Evolutionary conservation across 176 grass and related monocot genomes (phyloP), one percentile per base, ranked within the genome.

Genomic region (Avena eriantha): DNA sequence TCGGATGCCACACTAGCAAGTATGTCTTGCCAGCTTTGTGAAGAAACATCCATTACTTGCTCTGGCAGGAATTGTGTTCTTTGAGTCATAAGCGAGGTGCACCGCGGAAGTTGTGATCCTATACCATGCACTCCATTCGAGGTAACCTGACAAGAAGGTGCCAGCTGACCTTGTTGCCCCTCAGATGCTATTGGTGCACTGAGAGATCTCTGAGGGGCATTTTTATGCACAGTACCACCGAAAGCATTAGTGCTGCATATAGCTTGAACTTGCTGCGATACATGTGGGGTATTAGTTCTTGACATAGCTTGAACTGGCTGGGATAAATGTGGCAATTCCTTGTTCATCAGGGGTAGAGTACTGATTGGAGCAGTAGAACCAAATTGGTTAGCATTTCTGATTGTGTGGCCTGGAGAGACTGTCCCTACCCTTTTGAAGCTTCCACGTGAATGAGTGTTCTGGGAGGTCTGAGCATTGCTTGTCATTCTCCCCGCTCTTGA

Each of bases 21-120:
- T 84, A 99, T 89, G 87, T 97, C 97, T 87, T 86, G 55, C 97
- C 97, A 94, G 89, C 94, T 97, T 87, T 90, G 89, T 18, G 87
- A 60, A 73, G 53, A 54, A 90, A 94, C 73, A 91, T 99, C 90
- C 24, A 67, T 51, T 65, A 75, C 50, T 80, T 74, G 67, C 36
- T 80, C 59, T 35, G 31, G 39, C 39, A 78, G 43, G 61, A 19
- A 77, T 53, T 80, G 81, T 85, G 86, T 76, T 69, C 82, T 86
- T 58, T 89, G 73, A 47, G 69, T 58, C 50, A 48, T 76, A 24
- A 89, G 66, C 3, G 82, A 84, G 24, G 68, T 60, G 85, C 46
- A 86, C n/a, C 80, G 73, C 3, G 87, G 47, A 85, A 80, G 55
- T 70, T 82, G 82, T 11, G 63, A 24, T 36, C 67, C 82, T 77